Base-by-base conservation (phyloP, 2,329 filamentous ascomycete species). In the Aureobasidium subglaciale region DNA sequence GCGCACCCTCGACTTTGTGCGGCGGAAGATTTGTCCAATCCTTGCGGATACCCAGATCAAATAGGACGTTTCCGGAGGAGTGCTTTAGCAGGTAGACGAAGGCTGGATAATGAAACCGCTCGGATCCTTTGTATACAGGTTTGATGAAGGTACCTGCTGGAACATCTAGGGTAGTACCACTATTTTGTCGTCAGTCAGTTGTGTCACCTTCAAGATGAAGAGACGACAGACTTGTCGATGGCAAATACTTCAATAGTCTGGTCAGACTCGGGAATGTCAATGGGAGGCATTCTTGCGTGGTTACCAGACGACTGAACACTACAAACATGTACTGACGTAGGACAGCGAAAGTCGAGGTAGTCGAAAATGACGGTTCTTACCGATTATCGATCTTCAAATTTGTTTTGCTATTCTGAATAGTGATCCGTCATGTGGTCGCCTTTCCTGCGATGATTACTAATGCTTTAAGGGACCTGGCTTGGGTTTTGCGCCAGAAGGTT, bases 1-100 rank as follows among this genome's bases (percentile, higher is more conserved):
- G 62, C 5, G 58, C 46, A 18, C 64, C 61, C 1, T 68, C 62
- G 4, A 59, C 48, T 24, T 66, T 62, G 7, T 22, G 35, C 0
- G 68, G 69, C 0, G 73, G 63, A 5, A 73, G 62, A 15, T 72
- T 73, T 16, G 73, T 59, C 60, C 64, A 73, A 59, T 80, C 74
- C 59, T 76, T 76, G 6, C 71, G 67, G 6, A 74, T 66, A 1
- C 73, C 75, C 1, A 79, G 68, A 57, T 79, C 76, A 59, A 77
- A 78, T 4, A 78, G 63, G 1, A 76, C 61, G 18, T 67, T 69
- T 35, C 70, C 68, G 5, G 66, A 67, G 1, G 69, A 67, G 53
- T 80, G 75, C 52, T 76, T 69, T 52, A 80, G 72, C 1, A 78
- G 65, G 62, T 79, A 80, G 4, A 71, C 71, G 61, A 71, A 72